Percentiles rank a stretch among this genome's conserved stretches.
Evolutionary conservation across 257 asterid genomes (phyloP).

Genomic region (Knoxia roxburghii): DNA sequence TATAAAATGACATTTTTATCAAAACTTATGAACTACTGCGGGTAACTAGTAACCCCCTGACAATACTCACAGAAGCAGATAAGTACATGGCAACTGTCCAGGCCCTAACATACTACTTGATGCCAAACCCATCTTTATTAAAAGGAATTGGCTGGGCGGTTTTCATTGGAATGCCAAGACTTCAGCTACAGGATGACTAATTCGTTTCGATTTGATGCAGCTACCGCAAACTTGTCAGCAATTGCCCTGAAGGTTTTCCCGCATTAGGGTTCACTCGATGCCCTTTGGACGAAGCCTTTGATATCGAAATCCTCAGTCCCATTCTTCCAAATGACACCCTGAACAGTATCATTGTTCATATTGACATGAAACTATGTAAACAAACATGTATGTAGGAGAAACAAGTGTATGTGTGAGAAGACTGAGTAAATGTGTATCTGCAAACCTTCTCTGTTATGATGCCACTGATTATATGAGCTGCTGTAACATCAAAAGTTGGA

Average conservation of each 20-base stretch:
- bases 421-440: not conserved
- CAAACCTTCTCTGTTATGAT: constrained; percentile 80
- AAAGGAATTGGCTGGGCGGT: not conserved
- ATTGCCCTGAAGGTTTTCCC: not conserved
- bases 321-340: constrained; percentile 78
- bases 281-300: constrained; percentile 36
- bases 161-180: not conserved
- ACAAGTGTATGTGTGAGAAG: not conserved
- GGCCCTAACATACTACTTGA: not conserved
- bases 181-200: not conserved
- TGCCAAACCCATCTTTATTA: not conserved
- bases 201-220: not conserved
- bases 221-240: not conserved
- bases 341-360: constrained; percentile 13
- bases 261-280: constrained; percentile 11
- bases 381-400: not conserved
- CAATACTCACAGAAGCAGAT: not conserved
- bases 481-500: constrained; percentile 96
- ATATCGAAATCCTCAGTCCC: constrained; percentile 57
- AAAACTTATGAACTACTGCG: no score
- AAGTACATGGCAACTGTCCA: not conserved
- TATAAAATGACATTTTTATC: no score
- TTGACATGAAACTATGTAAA: not conserved
- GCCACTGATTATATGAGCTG: constrained; percentile 66
- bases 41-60: no score